Evolutionary conservation across 306 rosid genomes (phyloP).

Genomic region (Rosa lucieae): DNA sequence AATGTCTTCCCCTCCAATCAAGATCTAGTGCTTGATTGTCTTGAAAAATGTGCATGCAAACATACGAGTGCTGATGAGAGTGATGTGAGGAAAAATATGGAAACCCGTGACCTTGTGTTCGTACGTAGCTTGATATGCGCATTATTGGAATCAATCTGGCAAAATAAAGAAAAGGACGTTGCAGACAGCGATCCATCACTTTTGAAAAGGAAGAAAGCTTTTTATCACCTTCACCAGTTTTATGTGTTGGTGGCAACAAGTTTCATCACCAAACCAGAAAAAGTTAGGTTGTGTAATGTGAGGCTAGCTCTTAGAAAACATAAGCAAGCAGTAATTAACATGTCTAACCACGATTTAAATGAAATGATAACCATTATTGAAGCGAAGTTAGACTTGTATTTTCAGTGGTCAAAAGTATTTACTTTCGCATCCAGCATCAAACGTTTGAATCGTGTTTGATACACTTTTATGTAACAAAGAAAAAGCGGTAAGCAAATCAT

Average conservation of each 20-base stretch:
- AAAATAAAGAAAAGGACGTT: background rate
- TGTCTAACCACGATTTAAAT: background rate
- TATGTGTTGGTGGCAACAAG: background rate
- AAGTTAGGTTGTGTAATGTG: background rate
- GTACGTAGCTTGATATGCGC: background rate
- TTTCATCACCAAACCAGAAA: background rate
- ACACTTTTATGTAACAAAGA: background rate
- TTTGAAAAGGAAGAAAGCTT: background rate
- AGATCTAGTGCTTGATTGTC: background rate
- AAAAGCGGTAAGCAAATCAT: background rate
- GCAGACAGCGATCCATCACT: background rate
- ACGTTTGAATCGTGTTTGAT: background rate
- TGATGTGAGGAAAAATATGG: background rate
- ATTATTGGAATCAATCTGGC: background rate
- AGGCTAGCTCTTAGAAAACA: background rate
- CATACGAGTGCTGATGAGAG: background rate
- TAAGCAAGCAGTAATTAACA: background rate
- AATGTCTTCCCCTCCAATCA: background rate
- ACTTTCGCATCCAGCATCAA: background rate
- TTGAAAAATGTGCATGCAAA: constrained; percentile 3
- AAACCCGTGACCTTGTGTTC: constrained; percentile 1
- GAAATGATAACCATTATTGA: background rate
- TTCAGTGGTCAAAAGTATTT: background rate
- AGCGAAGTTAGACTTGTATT: too few species aligned
- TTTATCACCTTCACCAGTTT: background rate